These are phyloP conservation scores for Alternaria viburni DNA, from an alignment of 2,329 filamentous ascomycete genomes.

Conservation along the genomic window DNA sequence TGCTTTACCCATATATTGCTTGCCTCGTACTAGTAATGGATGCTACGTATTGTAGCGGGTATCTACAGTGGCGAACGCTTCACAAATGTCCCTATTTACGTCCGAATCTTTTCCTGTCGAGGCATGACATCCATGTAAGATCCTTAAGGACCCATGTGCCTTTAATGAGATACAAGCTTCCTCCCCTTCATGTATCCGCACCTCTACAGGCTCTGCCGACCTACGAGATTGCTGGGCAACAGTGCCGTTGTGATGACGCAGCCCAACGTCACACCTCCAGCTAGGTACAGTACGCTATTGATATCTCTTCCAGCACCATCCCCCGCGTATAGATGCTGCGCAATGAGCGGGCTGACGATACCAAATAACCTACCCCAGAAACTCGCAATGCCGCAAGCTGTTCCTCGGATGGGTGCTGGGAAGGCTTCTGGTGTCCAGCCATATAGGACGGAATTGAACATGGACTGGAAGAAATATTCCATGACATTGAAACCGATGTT, in stretches of 20 bases:
- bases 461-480: slow-evolving; percentile 60
- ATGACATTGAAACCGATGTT: slow-evolving; percentile 60
- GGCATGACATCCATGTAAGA: neutral
- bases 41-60: slow-evolving; percentile 1
- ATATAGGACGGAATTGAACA: slow-evolving; percentile 61
- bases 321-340: slow-evolving; percentile 52
- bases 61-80: neutral
- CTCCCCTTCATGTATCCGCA: neutral
- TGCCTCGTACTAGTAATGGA: neutral
- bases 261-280: slow-evolving; percentile 61
- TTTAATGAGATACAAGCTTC: neutral
- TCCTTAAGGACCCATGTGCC: neutral
- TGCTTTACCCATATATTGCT: neutral
- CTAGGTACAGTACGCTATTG: slow-evolving; percentile 62
- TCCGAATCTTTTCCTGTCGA: neutral
- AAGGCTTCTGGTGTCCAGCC: slow-evolving; percentile 61
- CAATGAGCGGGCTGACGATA: slow-evolving; percentile 64
- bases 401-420: slow-evolving; percentile 59
- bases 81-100: neutral
- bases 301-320: slow-evolving; percentile 45
- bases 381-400: slow-evolving; percentile 61
- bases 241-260: slow-evolving; percentile 60
- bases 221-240: slow-evolving; percentile 52
- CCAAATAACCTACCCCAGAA: slow-evolving; percentile 66
- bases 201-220: slow-evolving; percentile 19